Base-by-base conservation (phyloP, 495 filamentous ascomycete genomes). In the Pseudotulostoma volvatum region DNA sequence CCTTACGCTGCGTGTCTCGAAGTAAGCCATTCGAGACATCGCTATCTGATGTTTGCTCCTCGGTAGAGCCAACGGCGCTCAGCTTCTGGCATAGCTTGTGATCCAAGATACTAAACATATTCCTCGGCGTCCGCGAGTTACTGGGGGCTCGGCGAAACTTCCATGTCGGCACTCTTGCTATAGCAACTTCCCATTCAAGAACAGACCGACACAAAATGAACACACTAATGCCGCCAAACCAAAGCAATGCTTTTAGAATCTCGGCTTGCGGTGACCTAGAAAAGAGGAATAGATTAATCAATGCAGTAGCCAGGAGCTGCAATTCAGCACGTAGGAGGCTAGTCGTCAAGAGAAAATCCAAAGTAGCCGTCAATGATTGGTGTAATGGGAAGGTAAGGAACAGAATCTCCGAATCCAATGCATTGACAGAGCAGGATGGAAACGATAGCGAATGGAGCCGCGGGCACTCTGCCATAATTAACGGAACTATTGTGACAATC, bases 131-230 rank as follows among this genome's bases (percentile, higher is more conserved):
- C 40, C 59, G 57, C 17, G 66, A 59, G 17, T 59, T 45, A 9
- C 56, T 58, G 0, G 63, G 62, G 9, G 68, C 55, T 14, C 76
- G 73, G 43, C 76, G 72, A 45, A 96, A 87, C 23, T 86, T 79
- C 84, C 88, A 95, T 43, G 71, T 82, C 1, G 90, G 90, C 25
- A 97, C 81, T 31, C 92, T 66, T 13, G 88, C 86, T 31, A 97
- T 60, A 36, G 78, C 66, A 11, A 95, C 77, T 25, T 79, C 84
- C 83, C 83, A 94, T 53, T 66, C 73, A n/a, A 96, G 73, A 11
- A 88, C 69, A 34, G 77, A 72, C 30, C 69, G 67, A 53, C 82
- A 93, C 9, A 71, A 64, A 14, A 84, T 60, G 35, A 93, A 77
- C 13, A 93, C 47, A 36, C 70, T 69, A 34, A 95, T 54, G 18